Conservation (phyloP, 1,284 basidiomycete genomes). For the Ustilago tritici region DNA sequence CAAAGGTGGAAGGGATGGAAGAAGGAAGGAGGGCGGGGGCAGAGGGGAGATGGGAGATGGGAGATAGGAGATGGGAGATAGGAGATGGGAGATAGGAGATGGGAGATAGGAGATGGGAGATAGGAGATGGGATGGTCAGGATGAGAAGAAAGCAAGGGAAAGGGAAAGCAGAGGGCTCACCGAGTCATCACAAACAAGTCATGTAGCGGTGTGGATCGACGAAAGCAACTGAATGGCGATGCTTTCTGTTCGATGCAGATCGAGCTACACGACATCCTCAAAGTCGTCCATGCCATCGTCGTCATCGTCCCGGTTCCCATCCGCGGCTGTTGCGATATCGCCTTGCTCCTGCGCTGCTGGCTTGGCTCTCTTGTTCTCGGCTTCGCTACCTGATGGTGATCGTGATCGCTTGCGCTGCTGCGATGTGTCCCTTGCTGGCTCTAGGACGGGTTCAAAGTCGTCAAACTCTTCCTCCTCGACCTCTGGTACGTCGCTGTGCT, state of each 20-base stretch:
- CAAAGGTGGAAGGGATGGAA: neutral
- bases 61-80: neutral
- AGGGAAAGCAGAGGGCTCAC: neutral
- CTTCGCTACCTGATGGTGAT: slow-evolving; percentile 21
- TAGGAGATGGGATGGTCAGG: neutral
- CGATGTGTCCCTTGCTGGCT: slow-evolving; percentile 11
- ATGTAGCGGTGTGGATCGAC: slow-evolving; percentile 9
- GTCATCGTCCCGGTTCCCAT: slow-evolving; percentile 32
- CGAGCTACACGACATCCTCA: slow-evolving; percentile 60
- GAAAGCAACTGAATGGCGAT: slow-evolving; percentile 4
- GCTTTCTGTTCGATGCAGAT: slow-evolving; percentile 10
- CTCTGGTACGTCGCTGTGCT: slow-evolving; percentile 25
- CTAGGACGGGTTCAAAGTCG: slow-evolving; percentile 40
- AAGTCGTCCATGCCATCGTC: slow-evolving; percentile 63
- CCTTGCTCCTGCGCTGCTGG: slow-evolving; percentile 10
- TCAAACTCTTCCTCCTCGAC: slow-evolving; percentile 49
- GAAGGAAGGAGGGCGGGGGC: neutral
- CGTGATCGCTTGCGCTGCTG: slow-evolving; percentile 37
- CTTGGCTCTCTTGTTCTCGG: slow-evolving; percentile 39
- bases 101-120: neutral
- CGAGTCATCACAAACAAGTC: slow-evolving; percentile 20
- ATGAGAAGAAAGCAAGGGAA: neutral
- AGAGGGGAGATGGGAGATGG: neutral
- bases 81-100: neutral
- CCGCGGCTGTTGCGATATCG: neutral